phyloP scores from a whole-genome alignment of 2,329 filamentous ascomycete genomes.

The Pyricularia pennisetigena region DNA sequence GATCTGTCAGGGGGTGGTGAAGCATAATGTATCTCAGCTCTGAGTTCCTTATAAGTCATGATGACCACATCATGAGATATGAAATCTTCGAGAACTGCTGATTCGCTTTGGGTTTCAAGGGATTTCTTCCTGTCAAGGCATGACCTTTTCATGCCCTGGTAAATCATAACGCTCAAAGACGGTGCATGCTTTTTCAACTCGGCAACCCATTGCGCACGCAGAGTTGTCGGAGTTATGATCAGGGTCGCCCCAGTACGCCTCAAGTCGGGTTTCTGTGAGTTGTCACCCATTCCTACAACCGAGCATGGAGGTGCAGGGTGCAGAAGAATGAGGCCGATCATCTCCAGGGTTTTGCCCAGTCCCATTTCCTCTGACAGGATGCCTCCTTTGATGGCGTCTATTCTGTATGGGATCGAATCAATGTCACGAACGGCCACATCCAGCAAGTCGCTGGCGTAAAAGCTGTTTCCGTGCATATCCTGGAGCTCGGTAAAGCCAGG shows the following conservation, averaged over 20 bases:
- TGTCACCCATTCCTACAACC: slow-evolving; percentile 18
- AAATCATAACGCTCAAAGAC: slow-evolving; percentile 42
- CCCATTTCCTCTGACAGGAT: slow-evolving; percentile 79
- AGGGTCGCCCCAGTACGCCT: slow-evolving; percentile 44
- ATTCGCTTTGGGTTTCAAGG: slow-evolving; percentile 24
- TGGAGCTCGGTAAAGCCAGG: slow-evolving; percentile 31
- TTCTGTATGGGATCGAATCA: slow-evolving; percentile 28
- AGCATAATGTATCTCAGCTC: slow-evolving; percentile 71
- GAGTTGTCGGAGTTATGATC: slow-evolving; percentile 48
- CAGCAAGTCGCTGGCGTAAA: slow-evolving; percentile 46
- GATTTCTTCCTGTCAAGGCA: not conserved
- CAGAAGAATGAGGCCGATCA: slow-evolving; percentile 59
- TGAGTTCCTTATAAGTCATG: slow-evolving; percentile 61
- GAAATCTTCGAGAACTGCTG: slow-evolving; percentile 32
- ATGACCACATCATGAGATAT: slow-evolving; percentile 51
- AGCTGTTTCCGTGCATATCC: slow-evolving; percentile 33
- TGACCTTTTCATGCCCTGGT: slow-evolving; percentile 29
- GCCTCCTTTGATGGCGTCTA: slow-evolving; percentile 42
- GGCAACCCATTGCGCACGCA: slow-evolving; percentile 51
- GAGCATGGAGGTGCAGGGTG: slow-evolving; percentile 34
- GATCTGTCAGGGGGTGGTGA: slow-evolving; percentile 57
- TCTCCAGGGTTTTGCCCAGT: slow-evolving; percentile 69
- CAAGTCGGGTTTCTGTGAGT: slow-evolving; percentile 21
- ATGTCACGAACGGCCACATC: slow-evolving; percentile 45
- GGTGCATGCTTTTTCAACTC: slow-evolving; percentile 52